These are phyloP conservation scores for Chiua sp. DNA, from an alignment of 1,284 basidiomycete species.

Conservation along the genomic window DNA sequence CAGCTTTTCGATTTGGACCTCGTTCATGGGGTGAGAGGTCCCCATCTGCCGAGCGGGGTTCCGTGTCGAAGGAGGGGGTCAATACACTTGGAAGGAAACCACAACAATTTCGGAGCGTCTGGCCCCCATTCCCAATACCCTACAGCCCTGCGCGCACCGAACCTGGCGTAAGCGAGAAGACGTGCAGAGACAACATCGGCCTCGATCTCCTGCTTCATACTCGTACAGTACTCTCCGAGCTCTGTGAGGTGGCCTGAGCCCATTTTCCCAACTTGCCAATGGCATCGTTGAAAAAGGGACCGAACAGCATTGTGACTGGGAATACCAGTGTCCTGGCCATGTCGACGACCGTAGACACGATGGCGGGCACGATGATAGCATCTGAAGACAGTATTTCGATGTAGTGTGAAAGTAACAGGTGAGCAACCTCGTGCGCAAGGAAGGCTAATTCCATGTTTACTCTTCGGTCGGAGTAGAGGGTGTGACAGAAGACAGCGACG, in stretches of 20 bases:
- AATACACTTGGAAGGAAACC: conserved; percentile 40
- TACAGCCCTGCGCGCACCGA: conserved; percentile 77
- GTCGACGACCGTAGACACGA: conserved; percentile 79
- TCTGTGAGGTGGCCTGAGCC: conserved; percentile 76
- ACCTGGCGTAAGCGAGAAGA: conserved; percentile 86
- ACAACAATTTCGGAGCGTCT: conserved; percentile 37
- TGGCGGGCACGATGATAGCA: conserved; percentile 81
- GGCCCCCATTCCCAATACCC: conserved; percentile 72
- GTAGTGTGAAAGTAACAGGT: conserved; percentile 88
- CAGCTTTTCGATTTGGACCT: conserved; percentile 53
- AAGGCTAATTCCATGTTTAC: conserved; percentile 88
- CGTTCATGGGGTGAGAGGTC: conserved; percentile 57
- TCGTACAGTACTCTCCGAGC: conserved; percentile 73
- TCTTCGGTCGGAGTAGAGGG: conserved; percentile 67
- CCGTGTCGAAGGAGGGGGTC: conserved; percentile 16
- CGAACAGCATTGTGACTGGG: conserved; percentile 88
- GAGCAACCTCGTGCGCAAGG: conserved; percentile 87
- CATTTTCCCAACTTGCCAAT: conserved; percentile 79
- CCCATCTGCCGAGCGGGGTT: conserved; percentile 36
- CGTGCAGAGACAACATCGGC: conserved; percentile 88
- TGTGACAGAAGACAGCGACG: conserved; percentile 33
- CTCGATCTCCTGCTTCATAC: conserved; percentile 81
- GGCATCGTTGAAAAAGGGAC: conserved; percentile 91
- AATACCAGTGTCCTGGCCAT: conserved; percentile 79
- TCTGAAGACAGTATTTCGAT: conserved; percentile 86